Conservation (phyloP, 2,329 filamentous ascomycete species). For the Fusarium keratoplasticum region DNA sequence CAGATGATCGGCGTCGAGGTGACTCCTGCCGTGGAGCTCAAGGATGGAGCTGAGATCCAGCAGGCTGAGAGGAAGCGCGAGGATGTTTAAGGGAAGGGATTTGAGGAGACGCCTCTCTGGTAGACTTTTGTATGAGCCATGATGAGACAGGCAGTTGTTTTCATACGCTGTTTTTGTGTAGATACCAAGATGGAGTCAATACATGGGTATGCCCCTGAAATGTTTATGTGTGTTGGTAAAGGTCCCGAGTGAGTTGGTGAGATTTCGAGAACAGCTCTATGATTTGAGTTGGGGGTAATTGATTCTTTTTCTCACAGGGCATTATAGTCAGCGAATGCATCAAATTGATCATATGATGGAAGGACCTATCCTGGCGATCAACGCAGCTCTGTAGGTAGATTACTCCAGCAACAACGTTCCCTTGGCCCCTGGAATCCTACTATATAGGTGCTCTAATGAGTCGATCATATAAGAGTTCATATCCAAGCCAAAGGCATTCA, state of each 20-base stretch:
- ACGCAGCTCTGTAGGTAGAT: background rate
- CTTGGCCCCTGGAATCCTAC: too few relatives aligned
- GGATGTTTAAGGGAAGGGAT: constrained; percentile 19
- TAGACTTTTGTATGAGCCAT: background rate
- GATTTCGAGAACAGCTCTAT: background rate
- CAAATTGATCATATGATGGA: background rate
- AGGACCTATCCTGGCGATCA: background rate
- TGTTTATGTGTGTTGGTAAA: background rate
- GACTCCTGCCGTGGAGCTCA: constrained; percentile 28
- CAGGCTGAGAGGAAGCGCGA: constrained; percentile 38
- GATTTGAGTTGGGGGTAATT: background rate
- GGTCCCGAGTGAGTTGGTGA: background rate
- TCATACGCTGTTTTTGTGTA: background rate
- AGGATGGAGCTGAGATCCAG: constrained; percentile 39
- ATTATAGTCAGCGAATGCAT: background rate
- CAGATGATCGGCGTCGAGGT: constrained; percentile 42
- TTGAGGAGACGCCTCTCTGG: background rate
- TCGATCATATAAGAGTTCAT: background rate
- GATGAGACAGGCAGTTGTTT: background rate
- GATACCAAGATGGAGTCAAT: constrained; percentile 8
- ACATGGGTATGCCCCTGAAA: background rate
- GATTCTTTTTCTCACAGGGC: too few relatives aligned
- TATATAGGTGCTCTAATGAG: background rate
- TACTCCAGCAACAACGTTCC: background rate
- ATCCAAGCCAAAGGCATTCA: background rate